Evolutionary conservation across 495 filamentous ascomycete genomes (phyloP).

Genomic region (Tuber indicum): DNA sequence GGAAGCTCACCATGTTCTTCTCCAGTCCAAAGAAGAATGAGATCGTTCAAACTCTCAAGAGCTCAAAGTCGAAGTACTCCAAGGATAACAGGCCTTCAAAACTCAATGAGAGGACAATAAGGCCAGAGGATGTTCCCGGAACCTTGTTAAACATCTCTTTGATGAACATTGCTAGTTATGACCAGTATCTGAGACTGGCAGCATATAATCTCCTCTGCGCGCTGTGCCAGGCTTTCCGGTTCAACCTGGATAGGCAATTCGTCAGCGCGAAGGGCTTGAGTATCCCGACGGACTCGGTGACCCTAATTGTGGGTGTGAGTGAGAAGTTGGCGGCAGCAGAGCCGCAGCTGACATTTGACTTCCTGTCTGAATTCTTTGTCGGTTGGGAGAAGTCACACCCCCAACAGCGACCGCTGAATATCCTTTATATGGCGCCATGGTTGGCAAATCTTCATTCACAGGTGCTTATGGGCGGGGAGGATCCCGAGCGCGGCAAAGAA

Average conservation of each 20-base stretch:
- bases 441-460: slow-evolving; percentile 53
- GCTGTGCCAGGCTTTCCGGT: slow-evolving; percentile 59
- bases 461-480: slow-evolving; percentile 51
- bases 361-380: slow-evolving; percentile 62
- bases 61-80: slow-evolving; percentile 54
- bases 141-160: slow-evolving; percentile 60
- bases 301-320: slow-evolving; percentile 58
- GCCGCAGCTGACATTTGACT: slow-evolving; percentile 60
- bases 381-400: slow-evolving; percentile 61
- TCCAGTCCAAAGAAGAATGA: slow-evolving; percentile 56
- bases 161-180: slow-evolving; percentile 56
- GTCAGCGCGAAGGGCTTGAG: slow-evolving; percentile 52
- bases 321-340: slow-evolving; percentile 55
- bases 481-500: slow-evolving; percentile 57
- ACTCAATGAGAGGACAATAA: slow-evolving; percentile 55
- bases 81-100: slow-evolving; percentile 55
- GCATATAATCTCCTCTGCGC: slow-evolving; percentile 60
- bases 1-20: slow-evolving; percentile 63
- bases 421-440: slow-evolving; percentile 64
- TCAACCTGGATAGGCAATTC: slow-evolving; percentile 54
- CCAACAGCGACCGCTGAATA: slow-evolving; percentile 56
- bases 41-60: slow-evolving; percentile 55
- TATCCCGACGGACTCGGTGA: slow-evolving; percentile 56
- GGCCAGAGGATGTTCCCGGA: slow-evolving; percentile 62
- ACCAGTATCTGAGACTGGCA: slow-evolving; percentile 53